Evolutionary conservation across 305 asterid genomes (phyloP), one percentile per base, ranked within the genome.

Genomic region (Striga hermonthica): DNA sequence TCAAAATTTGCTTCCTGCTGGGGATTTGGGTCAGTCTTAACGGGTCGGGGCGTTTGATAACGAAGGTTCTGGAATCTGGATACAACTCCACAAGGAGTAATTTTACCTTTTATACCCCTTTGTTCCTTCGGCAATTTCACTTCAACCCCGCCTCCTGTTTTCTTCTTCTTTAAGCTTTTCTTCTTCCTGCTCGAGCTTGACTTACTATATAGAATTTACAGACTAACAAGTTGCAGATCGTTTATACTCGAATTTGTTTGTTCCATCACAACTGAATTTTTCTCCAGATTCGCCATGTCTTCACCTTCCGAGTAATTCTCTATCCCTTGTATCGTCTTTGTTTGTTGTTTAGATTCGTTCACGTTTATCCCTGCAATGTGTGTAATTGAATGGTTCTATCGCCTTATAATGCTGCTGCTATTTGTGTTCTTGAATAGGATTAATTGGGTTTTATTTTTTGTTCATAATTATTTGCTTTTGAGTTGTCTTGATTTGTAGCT

Each of bases 291-390:
- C 80, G 44, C 66, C 68, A 90, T 90, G 97, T 86, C 95, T 77
- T 78, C 97, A 50, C 97, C 97, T 40, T 95, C 90, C 6, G 97
- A 90, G 97, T 89, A 85, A 79, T 57, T 62, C 55, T 44, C 72
- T 55, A 34, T 62, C 71, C 31, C 57, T 22, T 22, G 31, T 22
- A 22, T 22, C 6, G 39, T 57, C 28, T 61, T 47, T 67, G 55
- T 7, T 14, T 34, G 57, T 10, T 61, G 36, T 60, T 35, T 13
- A 14, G 31, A 12, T 38, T 53, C 54, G 0, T 58, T 52, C 14
- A 4, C 28, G 22, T 8, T 28, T 55, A 7, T 44, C 16, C 52
- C 31, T 22, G 31, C 31, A 22, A 22, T 22, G 31, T 22, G 31
- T 35, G 10, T n/a, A 41, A 41, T 41, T 5, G 47, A 41, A 41